phyloP scores from a whole-genome alignment of 805 yeast genomes.

The Isabelozyma rhagii region DNA sequence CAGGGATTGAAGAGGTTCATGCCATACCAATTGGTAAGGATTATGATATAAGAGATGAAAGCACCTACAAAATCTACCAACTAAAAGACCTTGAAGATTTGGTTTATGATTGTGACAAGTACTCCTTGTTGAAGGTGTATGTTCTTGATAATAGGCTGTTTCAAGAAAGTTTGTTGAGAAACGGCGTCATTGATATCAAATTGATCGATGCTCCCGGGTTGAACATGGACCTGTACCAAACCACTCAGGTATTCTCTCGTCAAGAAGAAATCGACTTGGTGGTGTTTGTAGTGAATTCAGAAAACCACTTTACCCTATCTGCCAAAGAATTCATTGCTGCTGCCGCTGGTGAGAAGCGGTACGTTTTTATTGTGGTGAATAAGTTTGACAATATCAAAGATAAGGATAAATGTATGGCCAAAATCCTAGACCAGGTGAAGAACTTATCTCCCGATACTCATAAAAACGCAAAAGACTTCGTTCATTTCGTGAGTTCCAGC shows the following conservation, averaged over 20 bases:
- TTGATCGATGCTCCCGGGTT: constrained; percentile 97
- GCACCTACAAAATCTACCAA: constrained; percentile 58
- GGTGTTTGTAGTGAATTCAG: constrained; percentile 94
- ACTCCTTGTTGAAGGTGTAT: constrained; percentile 73
- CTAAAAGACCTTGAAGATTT: constrained; percentile 61
- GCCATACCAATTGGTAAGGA: constrained; percentile 64
- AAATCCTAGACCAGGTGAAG: constrained; percentile 82
- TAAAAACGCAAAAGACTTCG: constrained; percentile 84
- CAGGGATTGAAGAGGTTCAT: constrained; percentile 84
- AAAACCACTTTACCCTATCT: constrained; percentile 89
- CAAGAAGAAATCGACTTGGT: constrained; percentile 97
- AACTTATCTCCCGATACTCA: constrained; percentile 86
- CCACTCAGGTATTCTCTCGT: constrained; percentile 90
- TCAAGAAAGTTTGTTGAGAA: constrained; percentile 69
- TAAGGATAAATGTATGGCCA: constrained; percentile 70
- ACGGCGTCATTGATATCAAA: constrained; percentile 89
- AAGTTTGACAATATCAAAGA: constrained; percentile 83
- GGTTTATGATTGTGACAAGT: constrained; percentile 72
- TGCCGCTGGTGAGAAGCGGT: constrained; percentile 87
- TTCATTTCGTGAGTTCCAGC: constrained; percentile 82
- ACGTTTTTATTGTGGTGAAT: constrained; percentile 92
- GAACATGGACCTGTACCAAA: constrained; percentile 88
- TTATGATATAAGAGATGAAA: constrained; percentile 55
- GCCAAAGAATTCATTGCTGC: constrained; percentile 91
- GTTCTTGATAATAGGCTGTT: constrained; percentile 70